A percentile compares a stretch with the other conserved stretches of the same genome.
These are phyloP conservation scores for Sugiyamaella sp. DNA, from an alignment of 1,139 yeast genomes.

Conservation along the genomic window DNA sequence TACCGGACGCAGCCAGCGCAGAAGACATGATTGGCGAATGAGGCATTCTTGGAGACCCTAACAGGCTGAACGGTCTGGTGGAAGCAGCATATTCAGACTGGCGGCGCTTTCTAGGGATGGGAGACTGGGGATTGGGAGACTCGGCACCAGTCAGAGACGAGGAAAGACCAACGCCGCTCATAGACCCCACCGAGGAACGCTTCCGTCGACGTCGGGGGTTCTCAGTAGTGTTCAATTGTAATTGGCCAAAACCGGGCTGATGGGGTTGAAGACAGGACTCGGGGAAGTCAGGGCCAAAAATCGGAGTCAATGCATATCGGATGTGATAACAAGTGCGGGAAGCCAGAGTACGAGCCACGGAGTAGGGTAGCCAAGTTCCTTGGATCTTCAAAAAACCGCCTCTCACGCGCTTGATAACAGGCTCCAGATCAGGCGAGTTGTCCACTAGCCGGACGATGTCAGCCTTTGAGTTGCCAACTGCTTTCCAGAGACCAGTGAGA, in stretches of 20 bases:
- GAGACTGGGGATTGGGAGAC: constrained; percentile 1
- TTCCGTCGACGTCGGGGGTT: constrained; percentile 28
- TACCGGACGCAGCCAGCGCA: not conserved
- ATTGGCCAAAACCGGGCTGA: constrained; percentile 65
- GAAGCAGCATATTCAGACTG: constrained; percentile 7
- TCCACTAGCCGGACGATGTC: constrained; percentile 77
- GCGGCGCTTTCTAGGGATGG: constrained; percentile 5
- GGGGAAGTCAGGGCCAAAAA: constrained; percentile 79
- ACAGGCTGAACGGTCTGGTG: not conserved
- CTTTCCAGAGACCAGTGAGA: constrained; percentile 90
- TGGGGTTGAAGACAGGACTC: constrained; percentile 66
- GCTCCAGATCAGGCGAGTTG: constrained; percentile 69
- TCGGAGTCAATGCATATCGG: constrained; percentile 73
- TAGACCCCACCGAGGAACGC: constrained; percentile 24
- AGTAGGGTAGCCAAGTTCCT: constrained; percentile 91
- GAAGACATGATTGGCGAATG: not conserved
- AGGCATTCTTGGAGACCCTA: not conserved
- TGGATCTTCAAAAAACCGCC: constrained; percentile 94
- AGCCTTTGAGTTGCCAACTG: constrained; percentile 70
- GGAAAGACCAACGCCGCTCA: constrained; percentile 4
- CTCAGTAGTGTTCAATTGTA: constrained; percentile 30
- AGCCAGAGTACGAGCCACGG: constrained; percentile 69
- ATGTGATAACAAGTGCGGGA: constrained; percentile 76
- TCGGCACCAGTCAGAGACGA: not conserved
- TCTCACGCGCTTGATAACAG: constrained; percentile 72